phyloP scores from a whole-genome alignment of 2,329 filamentous ascomycete species.

The Bipolaris oryzae region DNA sequence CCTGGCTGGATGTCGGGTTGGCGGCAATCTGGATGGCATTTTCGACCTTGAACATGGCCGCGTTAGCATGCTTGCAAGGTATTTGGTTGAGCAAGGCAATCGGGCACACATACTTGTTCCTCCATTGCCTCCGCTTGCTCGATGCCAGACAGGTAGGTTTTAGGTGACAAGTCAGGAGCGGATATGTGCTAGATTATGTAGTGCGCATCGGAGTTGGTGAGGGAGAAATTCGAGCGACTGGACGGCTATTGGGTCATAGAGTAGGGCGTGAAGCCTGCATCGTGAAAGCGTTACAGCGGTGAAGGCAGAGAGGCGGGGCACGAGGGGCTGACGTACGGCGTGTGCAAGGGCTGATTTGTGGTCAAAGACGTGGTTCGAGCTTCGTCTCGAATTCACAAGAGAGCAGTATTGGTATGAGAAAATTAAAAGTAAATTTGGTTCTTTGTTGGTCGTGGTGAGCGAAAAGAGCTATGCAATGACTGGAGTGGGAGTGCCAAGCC shows the following conservation, averaged over 20 bases:
- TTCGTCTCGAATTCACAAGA: not conserved
- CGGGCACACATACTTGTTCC: slow-evolving; percentile 39
- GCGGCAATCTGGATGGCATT: slow-evolving; percentile 95
- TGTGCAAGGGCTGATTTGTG: slow-evolving; percentile 21
- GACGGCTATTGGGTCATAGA: slow-evolving; percentile 46
- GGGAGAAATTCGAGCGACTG: slow-evolving; percentile 16
- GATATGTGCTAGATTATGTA: slow-evolving; percentile 23
- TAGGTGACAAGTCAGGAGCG: slow-evolving; percentile 25
- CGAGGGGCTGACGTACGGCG: slow-evolving; percentile 32
- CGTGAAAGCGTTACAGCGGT: slow-evolving; percentile 45
- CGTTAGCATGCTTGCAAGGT: not conserved
- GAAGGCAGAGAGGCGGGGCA: slow-evolving; percentile 40
- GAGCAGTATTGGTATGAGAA: slow-evolving; percentile 1
- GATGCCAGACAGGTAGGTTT: slow-evolving; percentile 23
- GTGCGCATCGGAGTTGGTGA: slow-evolving; percentile 27
- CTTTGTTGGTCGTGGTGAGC: slow-evolving; percentile 26
- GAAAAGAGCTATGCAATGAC: slow-evolving; percentile 22
- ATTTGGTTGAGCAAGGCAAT: not conserved
- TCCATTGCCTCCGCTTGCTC: slow-evolving; percentile 47
- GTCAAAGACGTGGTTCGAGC: slow-evolving; percentile 7
- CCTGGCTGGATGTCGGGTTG: slow-evolving; percentile 74
- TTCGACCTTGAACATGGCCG: slow-evolving; percentile 68
- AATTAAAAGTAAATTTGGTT: slow-evolving; percentile 4
- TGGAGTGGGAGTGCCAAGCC: slow-evolving; percentile 25
- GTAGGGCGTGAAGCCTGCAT: slow-evolving; percentile 40